Evolutionary conservation across 1,139 yeast species (phyloP).

Genomic region (Starmera stellimalicola): DNA sequence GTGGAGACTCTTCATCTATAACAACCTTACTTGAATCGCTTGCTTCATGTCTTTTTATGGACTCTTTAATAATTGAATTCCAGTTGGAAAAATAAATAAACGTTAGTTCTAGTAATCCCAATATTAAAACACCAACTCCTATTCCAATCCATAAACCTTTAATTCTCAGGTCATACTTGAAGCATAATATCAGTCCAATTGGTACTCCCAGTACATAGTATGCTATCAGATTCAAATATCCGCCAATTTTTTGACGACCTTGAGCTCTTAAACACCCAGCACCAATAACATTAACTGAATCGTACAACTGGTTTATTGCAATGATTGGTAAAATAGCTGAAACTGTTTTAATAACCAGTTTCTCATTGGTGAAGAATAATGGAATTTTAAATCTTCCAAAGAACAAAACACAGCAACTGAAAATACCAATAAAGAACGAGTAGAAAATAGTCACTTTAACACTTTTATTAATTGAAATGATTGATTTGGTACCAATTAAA

Average conservation of each 20-base stretch:
- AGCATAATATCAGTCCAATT: conserved; percentile 47
- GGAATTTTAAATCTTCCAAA: conserved; percentile 16
- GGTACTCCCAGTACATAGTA: conserved; percentile 59
- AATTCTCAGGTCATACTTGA: conserved; percentile 36
- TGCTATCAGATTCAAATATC: conserved; percentile 53
- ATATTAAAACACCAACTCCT: conserved; percentile 53
- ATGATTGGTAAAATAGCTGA: conserved; percentile 51
- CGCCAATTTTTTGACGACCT: conserved; percentile 70
- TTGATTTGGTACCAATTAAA: conserved; percentile 22
- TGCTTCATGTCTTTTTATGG: conserved; percentile 22
- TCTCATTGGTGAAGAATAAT: conserved; percentile 19
- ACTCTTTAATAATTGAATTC: conserved; percentile 29
- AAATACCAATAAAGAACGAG: conserved; percentile 21
- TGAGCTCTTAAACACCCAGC: conserved; percentile 70
- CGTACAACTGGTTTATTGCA: conserved; percentile 56
- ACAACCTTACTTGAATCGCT: neutral
- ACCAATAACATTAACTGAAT: conserved; percentile 61
- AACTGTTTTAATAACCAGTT: conserved; percentile 37
- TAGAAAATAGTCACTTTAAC: conserved; percentile 24
- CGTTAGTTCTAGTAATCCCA: conserved; percentile 43
- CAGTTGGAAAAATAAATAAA: conserved; percentile 34
- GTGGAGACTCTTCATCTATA: neutral
- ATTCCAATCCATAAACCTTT: conserved; percentile 80
- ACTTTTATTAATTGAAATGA: conserved; percentile 20
- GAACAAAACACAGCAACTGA: conserved; percentile 23